These are phyloP conservation scores for Chrysanthemum seticuspe DNA, from an alignment of 129 eudicot species.

Conservation along the genomic window DNA sequence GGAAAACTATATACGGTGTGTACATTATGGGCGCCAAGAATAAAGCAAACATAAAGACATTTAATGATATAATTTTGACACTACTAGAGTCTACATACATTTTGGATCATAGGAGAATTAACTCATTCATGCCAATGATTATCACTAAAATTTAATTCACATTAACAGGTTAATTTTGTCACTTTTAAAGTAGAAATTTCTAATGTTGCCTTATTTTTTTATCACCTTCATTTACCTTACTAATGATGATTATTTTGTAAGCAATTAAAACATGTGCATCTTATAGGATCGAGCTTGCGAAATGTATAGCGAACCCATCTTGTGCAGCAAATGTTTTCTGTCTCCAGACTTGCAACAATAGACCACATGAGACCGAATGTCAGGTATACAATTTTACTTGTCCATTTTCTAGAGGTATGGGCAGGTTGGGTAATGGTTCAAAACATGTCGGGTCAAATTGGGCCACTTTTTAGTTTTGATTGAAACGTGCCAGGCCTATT, in stretches of 20 bases:
- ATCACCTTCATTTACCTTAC: background rate
- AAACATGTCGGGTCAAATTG: no score
- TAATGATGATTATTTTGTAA: background rate
- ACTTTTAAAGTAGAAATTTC: no score
- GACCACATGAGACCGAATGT: slow-evolving; percentile 96
- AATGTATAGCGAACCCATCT: slow-evolving; percentile 90
- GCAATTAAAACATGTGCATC: slow-evolving; percentile 2
- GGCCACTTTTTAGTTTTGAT: background rate
- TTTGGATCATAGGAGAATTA: no score
- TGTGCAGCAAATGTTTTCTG: slow-evolving; percentile 97
- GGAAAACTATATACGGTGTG: no score
- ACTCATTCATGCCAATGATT: no score
- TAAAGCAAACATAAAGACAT: no score
- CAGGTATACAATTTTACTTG: slow-evolving; percentile 42
- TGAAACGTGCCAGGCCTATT: no score
- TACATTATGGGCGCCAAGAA: no score
- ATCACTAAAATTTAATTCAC: no score
- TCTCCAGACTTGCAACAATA: slow-evolving; percentile 85
- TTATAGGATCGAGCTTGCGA: slow-evolving; percentile 78
- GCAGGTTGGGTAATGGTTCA: background rate
- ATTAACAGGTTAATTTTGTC: no score
- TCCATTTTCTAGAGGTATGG: background rate
- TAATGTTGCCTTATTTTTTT: background rate
- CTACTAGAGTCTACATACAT: no score
- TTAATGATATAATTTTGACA: no score